Base-by-base conservation (phyloP, 306 rosid genomes). In the Vachellia collinsii region DNA sequence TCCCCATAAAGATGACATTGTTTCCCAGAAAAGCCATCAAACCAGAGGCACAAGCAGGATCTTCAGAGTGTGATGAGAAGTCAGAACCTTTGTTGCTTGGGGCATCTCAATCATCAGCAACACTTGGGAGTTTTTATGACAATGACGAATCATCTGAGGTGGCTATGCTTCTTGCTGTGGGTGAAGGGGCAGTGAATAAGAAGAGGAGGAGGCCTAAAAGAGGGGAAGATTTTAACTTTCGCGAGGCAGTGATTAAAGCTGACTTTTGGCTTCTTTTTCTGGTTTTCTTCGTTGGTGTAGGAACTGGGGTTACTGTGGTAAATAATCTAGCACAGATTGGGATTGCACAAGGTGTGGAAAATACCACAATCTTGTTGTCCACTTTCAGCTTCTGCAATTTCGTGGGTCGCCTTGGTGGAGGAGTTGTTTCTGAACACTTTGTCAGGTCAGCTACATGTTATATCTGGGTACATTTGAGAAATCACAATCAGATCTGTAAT, bases 241-340 rank as follows among this genome's bases (percentile, higher is more conserved):
- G 76, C 1, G 90, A 93, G 90, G 97, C 97, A 7, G 37, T 93
- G 43, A 81, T 93, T 42, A 93, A 93, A 81, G 97, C 97, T 3
- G 97, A 93, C 86, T 93, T 86, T 84, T 93, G 97, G 97, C 83
- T 93, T 44, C 84, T 93, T 22, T 93, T 93, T 81, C 74, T 88
- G 36, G 94, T 91, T 34, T 89, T 84, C 80, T 93, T 93, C 85
- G 94, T 84, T 47, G 97, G 97, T 51, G 94, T 93, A 75, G 97
- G 97, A 77, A 82, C 97, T 16, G 97, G 97, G 80, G 93, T 93
- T 20, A 91, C 97, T 41, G 93, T 91, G 71, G 82, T 89, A 25
- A 93, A 93, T 75, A 93, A 93, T 76, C 85, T 93, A 20, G 97
- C 97, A 5, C 97, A 93, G 63, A 86, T 93, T 11, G 97, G 97